Base-by-base conservation (phyloP, 2,329 filamentous ascomycete genomes). In the Beauveria asiatica region DNA sequence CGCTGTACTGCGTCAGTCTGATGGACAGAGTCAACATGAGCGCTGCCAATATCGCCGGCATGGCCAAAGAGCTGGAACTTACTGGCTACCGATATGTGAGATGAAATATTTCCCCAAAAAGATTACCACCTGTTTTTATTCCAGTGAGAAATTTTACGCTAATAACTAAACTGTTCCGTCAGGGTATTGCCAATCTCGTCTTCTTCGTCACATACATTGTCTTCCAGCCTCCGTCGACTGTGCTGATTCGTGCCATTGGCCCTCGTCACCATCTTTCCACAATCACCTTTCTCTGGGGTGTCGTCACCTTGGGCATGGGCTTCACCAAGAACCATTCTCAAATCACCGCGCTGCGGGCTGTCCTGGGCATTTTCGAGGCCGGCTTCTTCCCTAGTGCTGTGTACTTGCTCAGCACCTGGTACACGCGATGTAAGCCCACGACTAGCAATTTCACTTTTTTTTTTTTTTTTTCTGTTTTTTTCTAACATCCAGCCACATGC, bases 11-110 rank as follows among this genome's bases (percentile, higher is more conserved):
- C 69, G 79, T 90, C 66, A 87, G 83, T 64, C 75, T 93, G 62
- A 89, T 93, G 84, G 90, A 94, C 69, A 79, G 90, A 37, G 90
- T 87, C 2, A 93, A 93, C 71, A 74, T 92, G 69, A 83, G 83
- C n/a, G 78, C 83, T 23, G 89, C 88, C 45, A 83, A 83, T 50
- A 87, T 93, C 69, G 89, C 90, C 21, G 89, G 82, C 57, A 82
- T 84, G 79, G 67, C 69, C 17, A 64, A 63, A 1, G 82, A 84
- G 52, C 71, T 84, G 27, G 51, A 67, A 3, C 70, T 84, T 1
- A 69, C 75, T 1, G 76, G 74, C 6, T 75, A 76, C 57, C 74
- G 77, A 68, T 80, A 80, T 52, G 77, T 78, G 60, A 66, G 75
- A 25, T 16, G 4, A 19, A 17, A 5, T 10, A 3, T n/a, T 9